Evolutionary conservation across 495 filamentous ascomycete genomes (phyloP), one percentile per base, ranked within the genome.

Genomic region (Diplogelasinospora grovesii): DNA sequence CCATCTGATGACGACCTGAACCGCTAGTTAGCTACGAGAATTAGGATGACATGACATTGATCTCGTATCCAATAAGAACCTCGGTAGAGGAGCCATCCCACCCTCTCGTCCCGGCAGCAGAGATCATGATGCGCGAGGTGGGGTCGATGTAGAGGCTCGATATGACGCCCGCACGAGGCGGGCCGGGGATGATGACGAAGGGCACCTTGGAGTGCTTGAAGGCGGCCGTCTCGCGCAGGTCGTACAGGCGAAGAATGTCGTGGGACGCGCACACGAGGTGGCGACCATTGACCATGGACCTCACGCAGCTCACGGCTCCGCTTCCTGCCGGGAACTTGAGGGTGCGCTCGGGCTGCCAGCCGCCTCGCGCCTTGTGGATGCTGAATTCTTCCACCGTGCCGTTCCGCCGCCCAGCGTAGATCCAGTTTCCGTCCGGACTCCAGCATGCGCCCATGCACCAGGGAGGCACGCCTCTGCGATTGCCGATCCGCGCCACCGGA

Each of bases 401-500:
- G 61, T 97, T 98, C 38, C 93, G 74, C 25, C 92, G 76, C 4
- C 92, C 92, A 11, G 84, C 88, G 62, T 95, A 98, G 41, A 98
- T 88, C 62, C 75, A 89, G 61, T 98, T 96, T 19, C 92, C 92
- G 62, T 95, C 85, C 2, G 89, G 89, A 45, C 82, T 89, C 92
- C 93, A 98, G 63, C 86, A 93, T n/a, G 87, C 88, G 46, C 83
- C 86, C 83, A 95, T 97, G 61, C 89, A 96, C 93, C 93, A 98
- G 7, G 89, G 92, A 3, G 93, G 89, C 5, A 82, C 80, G 36
- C 83, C 82, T 16, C 66, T 70, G 8, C 73, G 68, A 37, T 84
- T 82, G 11, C 67, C 69, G 35, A 96, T 87, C 24, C 79, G 75
- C 21, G 93, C 87, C 9, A 96, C 68, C 3, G 93, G 82, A 39